These are phyloP conservation scores for Kluyveromyces aestuarii DNA, from an alignment of 805 yeast genomes.

Conservation along the genomic window DNA sequence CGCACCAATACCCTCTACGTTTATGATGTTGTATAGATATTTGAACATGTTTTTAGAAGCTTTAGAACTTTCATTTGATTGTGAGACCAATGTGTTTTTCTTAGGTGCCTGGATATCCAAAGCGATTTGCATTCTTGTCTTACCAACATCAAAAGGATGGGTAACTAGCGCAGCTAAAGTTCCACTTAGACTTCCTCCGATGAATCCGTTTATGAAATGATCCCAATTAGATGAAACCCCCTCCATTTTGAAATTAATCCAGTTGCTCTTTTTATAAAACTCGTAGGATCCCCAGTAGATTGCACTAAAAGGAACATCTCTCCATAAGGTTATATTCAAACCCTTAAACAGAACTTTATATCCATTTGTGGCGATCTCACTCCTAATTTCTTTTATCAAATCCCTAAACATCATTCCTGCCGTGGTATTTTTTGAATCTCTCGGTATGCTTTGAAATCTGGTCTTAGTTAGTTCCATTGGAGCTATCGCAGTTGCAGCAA, in stretches of 20 bases:
- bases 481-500: conserved; percentile 78
- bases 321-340: conserved; percentile 78
- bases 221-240: conserved; percentile 26
- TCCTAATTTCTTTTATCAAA: conserved; percentile 43
- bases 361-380: conserved; percentile 50
- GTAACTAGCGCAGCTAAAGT: conserved; percentile 77
- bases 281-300: conserved; percentile 91
- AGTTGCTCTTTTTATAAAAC: conserved; percentile 29
- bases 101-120: conserved; percentile 1
- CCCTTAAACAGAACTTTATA: conserved; percentile 68
- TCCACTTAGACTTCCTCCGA: conserved; percentile 81
- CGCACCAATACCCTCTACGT: conserved; percentile 70
- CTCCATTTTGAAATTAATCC: conserved; percentile 3
- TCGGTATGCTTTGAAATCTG: conserved; percentile 80
- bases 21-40: conserved; percentile 53
- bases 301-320: conserved; percentile 96
- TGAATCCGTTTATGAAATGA: conserved; percentile 54
- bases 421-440: conserved; percentile 25
- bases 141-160: conserved; percentile 96
- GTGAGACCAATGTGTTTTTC: conserved; percentile 2
- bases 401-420: conserved; percentile 31
- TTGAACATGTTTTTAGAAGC: conserved; percentile 45
- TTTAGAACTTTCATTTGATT: conserved; percentile 2
- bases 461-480: conserved; percentile 87
- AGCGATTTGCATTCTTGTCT: conserved; percentile 73